Base-by-base conservation (phyloP, 2,329 filamentous ascomycete species). In the Penicillium sp. region DNA sequence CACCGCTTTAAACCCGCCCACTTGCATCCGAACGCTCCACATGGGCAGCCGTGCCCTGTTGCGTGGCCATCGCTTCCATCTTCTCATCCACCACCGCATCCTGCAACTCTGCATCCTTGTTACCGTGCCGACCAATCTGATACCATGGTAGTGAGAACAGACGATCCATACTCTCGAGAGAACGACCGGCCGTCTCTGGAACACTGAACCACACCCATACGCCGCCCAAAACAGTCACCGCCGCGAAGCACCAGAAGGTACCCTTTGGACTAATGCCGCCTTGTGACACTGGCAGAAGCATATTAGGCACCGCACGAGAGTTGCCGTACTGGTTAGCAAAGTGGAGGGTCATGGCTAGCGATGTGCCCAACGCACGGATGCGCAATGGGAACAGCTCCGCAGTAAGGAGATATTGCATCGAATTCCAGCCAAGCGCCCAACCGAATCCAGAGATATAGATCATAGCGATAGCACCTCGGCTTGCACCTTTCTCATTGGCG, bases 301-400 rank as follows among this genome's bases (percentile, higher is more conserved):
- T 90, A 60, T 85, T 83, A 1, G 89, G 89, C 0, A 91, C 86
- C 0, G 89, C 88, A 31, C 89, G 86, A 1, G 85, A 82, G 75
- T 90, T 91, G 23, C 88, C 89, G 68, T 90, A 92, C 72, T 91
- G 88, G 71, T 90, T 90, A 55, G 83, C 86, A 67, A 92, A 92
- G 72, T 92, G 89, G 55, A 91, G 81, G 0, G 85, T 89, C 89
- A 92, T 92, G 43, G 87, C 85, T 67, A 89, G 80, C 0, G 85
- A 88, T 0, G 87, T 88, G 18, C 86, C 84, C 9, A 91, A 74
- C 3, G 88, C 88, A 51, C 89, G 84, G 46, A 92, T 85, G 3
- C 88, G 83, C 9, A 92, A 80, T 1, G 89, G 88, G 76, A 90
- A 92, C 56, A 92, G 81, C 68, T 92, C 89, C 1, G 88, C 87